phyloP scores from a whole-genome alignment of 2,329 filamentous ascomycete genomes.

The Chrysosphaeria jannelii region DNA sequence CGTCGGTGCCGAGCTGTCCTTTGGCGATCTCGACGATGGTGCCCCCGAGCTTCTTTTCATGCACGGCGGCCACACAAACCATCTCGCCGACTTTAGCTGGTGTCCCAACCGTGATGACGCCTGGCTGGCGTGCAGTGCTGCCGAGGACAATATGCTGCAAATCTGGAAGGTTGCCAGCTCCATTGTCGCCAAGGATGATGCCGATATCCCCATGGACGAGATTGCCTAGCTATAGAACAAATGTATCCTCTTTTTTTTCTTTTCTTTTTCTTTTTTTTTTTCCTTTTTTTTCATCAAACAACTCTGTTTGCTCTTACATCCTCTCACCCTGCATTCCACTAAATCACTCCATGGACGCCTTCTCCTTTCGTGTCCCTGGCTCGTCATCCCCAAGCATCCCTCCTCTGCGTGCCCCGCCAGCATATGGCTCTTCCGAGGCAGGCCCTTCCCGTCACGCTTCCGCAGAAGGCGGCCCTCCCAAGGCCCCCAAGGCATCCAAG shows the following conservation, averaged over 20 bases:
- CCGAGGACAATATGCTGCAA: slow-evolving; percentile 89
- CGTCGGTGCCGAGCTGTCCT: slow-evolving; percentile 78
- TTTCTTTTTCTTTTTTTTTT: neutral
- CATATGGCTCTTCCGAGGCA: too few species aligned
- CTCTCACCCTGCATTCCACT: too few species aligned
- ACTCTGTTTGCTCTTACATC: too few species aligned
- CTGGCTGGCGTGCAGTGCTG: slow-evolving; percentile 85
- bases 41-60: slow-evolving; percentile 94
- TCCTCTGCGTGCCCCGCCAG: too few species aligned
- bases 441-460: too few species aligned
- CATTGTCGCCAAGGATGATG: slow-evolving; percentile 49
- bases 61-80: slow-evolving; percentile 95
- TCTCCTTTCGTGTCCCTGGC: too few species aligned
- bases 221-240: slow-evolving; percentile 43
- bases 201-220: slow-evolving; percentile 48
- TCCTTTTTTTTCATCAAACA: too few species aligned
- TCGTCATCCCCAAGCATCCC: too few species aligned
- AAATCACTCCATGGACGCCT: too few species aligned
- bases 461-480: too few species aligned
- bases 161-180: slow-evolving; percentile 72
- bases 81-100: slow-evolving; percentile 92
- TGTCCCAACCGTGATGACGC: slow-evolving; percentile 83
- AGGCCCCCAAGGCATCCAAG: too few species aligned
- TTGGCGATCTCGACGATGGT: slow-evolving; percentile 83
- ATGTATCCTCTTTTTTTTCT: neutral